Conservation (phyloP, 441 rosid genomes). For the Aquilaria agallochum region DNA sequence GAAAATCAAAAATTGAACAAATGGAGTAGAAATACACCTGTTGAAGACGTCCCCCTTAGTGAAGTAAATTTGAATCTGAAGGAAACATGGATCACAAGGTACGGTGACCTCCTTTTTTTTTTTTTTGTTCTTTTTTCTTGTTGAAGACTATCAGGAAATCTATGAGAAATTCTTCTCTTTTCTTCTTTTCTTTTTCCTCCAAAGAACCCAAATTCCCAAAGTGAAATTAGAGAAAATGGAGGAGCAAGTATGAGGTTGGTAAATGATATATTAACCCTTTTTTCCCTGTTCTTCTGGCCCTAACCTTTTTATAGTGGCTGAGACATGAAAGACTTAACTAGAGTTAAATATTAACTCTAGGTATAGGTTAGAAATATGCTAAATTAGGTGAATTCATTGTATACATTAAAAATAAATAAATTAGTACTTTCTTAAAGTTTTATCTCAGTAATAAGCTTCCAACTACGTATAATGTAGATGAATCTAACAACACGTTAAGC, state of each 20-base stretch:
- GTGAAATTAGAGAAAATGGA: neutral
- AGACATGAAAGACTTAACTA: conserved; percentile 12
- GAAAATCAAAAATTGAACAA: neutral
- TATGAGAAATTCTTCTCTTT: conserved; percentile 10
- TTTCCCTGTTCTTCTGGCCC: conserved; percentile 9
- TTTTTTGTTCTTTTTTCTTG: neutral
- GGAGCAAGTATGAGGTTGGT: conserved; percentile 22
- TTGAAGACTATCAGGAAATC: conserved; percentile 25
- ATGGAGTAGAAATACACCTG: conserved; percentile 21
- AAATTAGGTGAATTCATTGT: conserved; percentile 3
- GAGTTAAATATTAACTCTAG: conserved; percentile 28
- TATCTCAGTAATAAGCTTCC: too few relatives aligned
- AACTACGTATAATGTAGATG: too few relatives aligned
- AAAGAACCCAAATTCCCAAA: conserved; percentile 9
- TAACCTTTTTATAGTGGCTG: conserved; percentile 12
- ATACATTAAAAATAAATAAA: neutral
- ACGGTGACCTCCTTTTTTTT: conserved; percentile 20
- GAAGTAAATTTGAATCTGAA: conserved; percentile 30
- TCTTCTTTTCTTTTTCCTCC: neutral
- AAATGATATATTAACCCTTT: conserved; percentile 12
- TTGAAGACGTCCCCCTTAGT: conserved; percentile 10
- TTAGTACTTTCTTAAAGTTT: neutral
- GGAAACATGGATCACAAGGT: conserved; percentile 28
- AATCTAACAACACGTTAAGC: too few relatives aligned
- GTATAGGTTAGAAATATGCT: conserved; percentile 12